phyloP scores from a whole-genome alignment of 2,329 filamentous ascomycete genomes.

The Aspergillus viridinutans region DNA sequence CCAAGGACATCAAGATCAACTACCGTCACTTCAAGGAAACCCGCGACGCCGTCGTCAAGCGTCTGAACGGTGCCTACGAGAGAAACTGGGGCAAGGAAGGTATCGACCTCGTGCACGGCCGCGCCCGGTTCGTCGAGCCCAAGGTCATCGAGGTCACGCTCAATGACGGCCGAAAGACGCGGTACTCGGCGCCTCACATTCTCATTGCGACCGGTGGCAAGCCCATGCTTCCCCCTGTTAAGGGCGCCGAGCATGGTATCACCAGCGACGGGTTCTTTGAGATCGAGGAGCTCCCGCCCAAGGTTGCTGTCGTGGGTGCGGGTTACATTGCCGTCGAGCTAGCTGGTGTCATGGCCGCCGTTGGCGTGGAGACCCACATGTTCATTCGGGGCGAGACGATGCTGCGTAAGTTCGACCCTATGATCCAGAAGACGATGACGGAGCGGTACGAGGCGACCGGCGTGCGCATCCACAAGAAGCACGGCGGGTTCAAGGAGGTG shows the following conservation, averaged over 20 bases:
- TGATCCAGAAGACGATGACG: constrained; percentile 51
- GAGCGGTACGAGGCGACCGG: constrained; percentile 48
- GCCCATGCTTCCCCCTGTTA: constrained; percentile 42
- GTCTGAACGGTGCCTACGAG: constrained; percentile 48
- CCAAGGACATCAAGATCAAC: constrained; percentile 39
- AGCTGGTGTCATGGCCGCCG: constrained; percentile 47
- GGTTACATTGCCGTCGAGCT: constrained; percentile 52
- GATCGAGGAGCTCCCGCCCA: constrained; percentile 48
- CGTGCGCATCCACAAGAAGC: constrained; percentile 45
- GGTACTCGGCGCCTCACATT: constrained; percentile 45
- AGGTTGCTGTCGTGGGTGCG: constrained; percentile 48
- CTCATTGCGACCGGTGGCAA: constrained; percentile 47
- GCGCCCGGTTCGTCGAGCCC: constrained; percentile 42
- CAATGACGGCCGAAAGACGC: constrained; percentile 38
- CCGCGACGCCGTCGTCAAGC: constrained; percentile 43
- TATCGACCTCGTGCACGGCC: constrained; percentile 48
- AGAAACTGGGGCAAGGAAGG: constrained; percentile 48
- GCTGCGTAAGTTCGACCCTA: constrained; percentile 50
- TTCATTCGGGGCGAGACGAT: constrained; percentile 48
- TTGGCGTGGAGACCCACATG: constrained; percentile 49
- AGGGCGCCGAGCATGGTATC: constrained; percentile 48
- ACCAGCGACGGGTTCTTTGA: constrained; percentile 51
- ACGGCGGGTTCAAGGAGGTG: constrained; percentile 46
- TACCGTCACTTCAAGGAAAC: constrained; percentile 47
- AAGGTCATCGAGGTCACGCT: constrained; percentile 44